Evolutionary conservation across 2,329 filamentous ascomycete species (phyloP), one percentile per base, ranked within the genome.

Genomic region (Thielaviopsis populi): DNA sequence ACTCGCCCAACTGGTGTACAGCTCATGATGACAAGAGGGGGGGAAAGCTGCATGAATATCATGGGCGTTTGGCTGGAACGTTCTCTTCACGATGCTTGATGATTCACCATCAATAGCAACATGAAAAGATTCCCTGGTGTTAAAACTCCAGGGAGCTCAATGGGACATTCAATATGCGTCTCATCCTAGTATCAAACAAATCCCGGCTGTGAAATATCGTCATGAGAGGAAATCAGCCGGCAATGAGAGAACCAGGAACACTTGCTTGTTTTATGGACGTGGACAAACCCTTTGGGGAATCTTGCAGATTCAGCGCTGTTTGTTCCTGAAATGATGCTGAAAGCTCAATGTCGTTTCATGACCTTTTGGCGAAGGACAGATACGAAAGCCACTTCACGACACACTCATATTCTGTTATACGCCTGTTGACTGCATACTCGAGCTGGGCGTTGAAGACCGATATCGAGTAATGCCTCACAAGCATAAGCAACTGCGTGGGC

Each of bases 321-420:
- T 58, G 50, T 63, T 63, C 37, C 41, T 63, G 61, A 63, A 63
- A 63, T 63, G 50, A 58, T 43, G 40, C 40, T 22, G 48, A 54
- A 27, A 43, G 41, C 30, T 42, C 42, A 48, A 19, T 56, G 53
- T 24, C 54, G 59, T 50, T 43, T 46, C 50, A 56, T 58, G 59
- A 30, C 59, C 27, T 65, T 62, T 17, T 62, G 60, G 61, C 53
- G 27, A 65, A 59, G 53, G 42, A 53, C 13, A 50, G 37, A 54
- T 11, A 62, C 33, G 40, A 54, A 61, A 62, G 48, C 62, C 64
- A 66, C 61, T 65, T 63, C 64, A 61, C 60, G 61, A 63, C 64
- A 60, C 61, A 63, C 61, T 58, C 53, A 37, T 66, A 61, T 63
- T 66, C 64, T 66, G 59, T 63, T 61, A 61, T 66, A 66, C 64